Evolutionary conservation across 176 grass and related monocot genomes (phyloP).

Genomic region (Lolium multiflorum): DNA sequence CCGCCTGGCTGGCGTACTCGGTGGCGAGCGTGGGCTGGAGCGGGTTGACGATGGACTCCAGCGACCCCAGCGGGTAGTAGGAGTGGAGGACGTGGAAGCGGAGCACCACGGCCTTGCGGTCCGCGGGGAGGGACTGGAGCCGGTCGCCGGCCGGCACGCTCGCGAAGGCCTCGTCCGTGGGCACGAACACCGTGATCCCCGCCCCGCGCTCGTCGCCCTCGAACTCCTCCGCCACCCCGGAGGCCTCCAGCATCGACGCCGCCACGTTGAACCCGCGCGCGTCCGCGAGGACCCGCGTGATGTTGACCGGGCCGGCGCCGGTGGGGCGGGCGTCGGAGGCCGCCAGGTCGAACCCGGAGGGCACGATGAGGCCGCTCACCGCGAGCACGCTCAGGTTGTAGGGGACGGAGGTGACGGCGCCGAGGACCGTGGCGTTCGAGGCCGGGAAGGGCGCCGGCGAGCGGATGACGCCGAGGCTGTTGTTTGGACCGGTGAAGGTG

Average conservation of each 20-base stretch:
- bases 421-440: conserved; percentile 72
- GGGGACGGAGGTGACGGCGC: conserved; percentile 54
- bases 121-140: conserved; percentile 71
- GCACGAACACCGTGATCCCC: conserved; percentile 87
- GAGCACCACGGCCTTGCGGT: conserved; percentile 80
- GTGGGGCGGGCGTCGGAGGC: conserved; percentile 61
- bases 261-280: conserved; percentile 92
- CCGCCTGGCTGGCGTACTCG: conserved; percentile 67
- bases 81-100: conserved; percentile 91
- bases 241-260: conserved; percentile 80
- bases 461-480: conserved; percentile 45
- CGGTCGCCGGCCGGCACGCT: conserved; percentile 51
- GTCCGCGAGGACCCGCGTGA: conserved; percentile 77
- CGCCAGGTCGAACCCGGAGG: conserved; percentile 71
- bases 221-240: conserved; percentile 84
- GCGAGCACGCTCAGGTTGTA: conserved; percentile 84
- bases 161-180: conserved; percentile 92
- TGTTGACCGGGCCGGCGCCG: conserved; percentile 57
- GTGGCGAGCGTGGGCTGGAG: conserved; percentile 86
- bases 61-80: conserved; percentile 89
- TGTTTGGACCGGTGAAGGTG: conserved; percentile 26
- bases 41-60: conserved; percentile 95
- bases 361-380: conserved; percentile 62
- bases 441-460: conserved; percentile 55
- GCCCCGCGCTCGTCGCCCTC: conserved; percentile 80